These are phyloP conservation scores for Mucor circinelloides DNA, from an alignment of 371 early-diverging fungal genomes.

Conservation along the genomic window DNA sequence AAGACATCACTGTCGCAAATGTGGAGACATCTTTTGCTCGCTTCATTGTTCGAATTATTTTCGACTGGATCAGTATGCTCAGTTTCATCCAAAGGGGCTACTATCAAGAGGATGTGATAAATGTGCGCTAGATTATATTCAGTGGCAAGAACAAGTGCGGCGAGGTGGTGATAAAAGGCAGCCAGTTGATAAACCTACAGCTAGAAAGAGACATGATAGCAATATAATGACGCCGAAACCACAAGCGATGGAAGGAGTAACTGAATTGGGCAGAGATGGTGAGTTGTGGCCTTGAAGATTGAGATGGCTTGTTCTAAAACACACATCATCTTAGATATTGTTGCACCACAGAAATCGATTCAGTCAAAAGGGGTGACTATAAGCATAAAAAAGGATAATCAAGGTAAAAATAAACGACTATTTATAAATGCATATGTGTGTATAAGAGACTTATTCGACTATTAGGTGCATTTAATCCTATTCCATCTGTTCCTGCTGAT, in stretches of 20 bases:
- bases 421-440: background rate
- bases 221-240: constrained; percentile 52
- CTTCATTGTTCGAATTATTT: constrained; percentile 52
- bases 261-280: constrained; percentile 55
- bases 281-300: constrained; percentile 1
- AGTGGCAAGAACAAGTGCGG: constrained; percentile 34
- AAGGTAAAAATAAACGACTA: constrained; percentile 10
- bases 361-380: constrained; percentile 27
- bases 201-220: constrained; percentile 32
- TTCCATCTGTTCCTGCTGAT: constrained; percentile 35
- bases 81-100: constrained; percentile 41
- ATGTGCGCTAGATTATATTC: constrained; percentile 39
- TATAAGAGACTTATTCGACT: background rate
- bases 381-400: constrained; percentile 22
- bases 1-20: constrained; percentile 55
- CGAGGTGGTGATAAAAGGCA: constrained; percentile 1
- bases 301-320: background rate
- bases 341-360: constrained; percentile 24
- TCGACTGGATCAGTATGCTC: constrained; percentile 44
- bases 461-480: constrained; percentile 22
- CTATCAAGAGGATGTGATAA: constrained; percentile 47
- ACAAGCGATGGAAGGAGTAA: constrained; percentile 53
- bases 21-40: constrained; percentile 55
- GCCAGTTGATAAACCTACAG: constrained; percentile 9
- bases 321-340: constrained; percentile 33